These are phyloP conservation scores for Ordospora pajunii DNA, from an alignment of 371 early-diverging fungal genomes.

Conservation along the genomic window DNA sequence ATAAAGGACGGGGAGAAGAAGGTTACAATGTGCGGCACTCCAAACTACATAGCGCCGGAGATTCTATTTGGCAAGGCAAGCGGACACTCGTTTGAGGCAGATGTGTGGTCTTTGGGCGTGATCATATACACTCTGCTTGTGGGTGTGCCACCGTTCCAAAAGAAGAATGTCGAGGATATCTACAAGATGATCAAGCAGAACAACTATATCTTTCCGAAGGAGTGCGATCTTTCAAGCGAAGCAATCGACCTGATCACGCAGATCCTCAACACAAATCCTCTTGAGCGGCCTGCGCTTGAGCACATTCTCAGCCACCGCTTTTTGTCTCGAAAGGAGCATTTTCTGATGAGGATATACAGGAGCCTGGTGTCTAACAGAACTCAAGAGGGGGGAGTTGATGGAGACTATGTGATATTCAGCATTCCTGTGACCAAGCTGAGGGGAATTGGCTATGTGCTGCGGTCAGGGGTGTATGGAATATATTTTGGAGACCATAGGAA, in stretches of 20 bases:
- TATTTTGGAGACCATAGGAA: slow-evolving; percentile 73
- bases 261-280: slow-evolving; percentile 71
- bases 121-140: slow-evolving; percentile 75
- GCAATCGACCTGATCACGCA: slow-evolving; percentile 69
- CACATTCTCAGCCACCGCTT: slow-evolving; percentile 62
- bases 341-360: slow-evolving; percentile 28
- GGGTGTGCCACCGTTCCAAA: slow-evolving; percentile 88
- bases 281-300: slow-evolving; percentile 63
- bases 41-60: slow-evolving; percentile 96
- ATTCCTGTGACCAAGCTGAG: slow-evolving; percentile 68
- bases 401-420: slow-evolving; percentile 63
- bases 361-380: slow-evolving; percentile 29
- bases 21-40: slow-evolving; percentile 88
- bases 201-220: slow-evolving; percentile 69
- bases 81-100: slow-evolving; percentile 88
- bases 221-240: slow-evolving; percentile 65
- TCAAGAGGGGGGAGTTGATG: not conserved
- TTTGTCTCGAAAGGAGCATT: slow-evolving; percentile 39
- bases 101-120: slow-evolving; percentile 92
- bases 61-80: slow-evolving; percentile 69
- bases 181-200: slow-evolving; percentile 70
- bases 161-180: slow-evolving; percentile 70
- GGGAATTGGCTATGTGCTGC: slow-evolving; percentile 73
- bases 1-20: slow-evolving; percentile 51
- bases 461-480: slow-evolving; percentile 69